Conservation (phyloP, 2,329 filamentous ascomycete species). For the Cryphonectria japonica region DNA sequence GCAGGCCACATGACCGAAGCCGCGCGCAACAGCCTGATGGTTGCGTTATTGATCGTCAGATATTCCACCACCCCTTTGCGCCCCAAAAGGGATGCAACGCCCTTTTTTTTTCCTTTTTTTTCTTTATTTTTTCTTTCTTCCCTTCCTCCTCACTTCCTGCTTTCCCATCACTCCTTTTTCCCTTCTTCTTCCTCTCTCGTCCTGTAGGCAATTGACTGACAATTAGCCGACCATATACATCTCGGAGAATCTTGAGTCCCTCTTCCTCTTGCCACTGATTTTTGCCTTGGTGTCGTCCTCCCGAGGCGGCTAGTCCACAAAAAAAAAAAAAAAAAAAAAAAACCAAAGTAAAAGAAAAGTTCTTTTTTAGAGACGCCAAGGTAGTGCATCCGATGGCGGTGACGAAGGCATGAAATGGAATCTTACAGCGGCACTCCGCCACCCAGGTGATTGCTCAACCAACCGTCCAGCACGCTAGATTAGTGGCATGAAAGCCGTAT, state of each 20-base stretch:
- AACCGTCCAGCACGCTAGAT: constrained; percentile 12
- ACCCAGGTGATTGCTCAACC: constrained; percentile 14
- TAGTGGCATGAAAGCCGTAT: neutral
- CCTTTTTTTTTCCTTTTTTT: neutral
- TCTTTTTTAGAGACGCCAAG: constrained; percentile 9
- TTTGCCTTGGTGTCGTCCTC: neutral
- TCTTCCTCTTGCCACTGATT: neutral
- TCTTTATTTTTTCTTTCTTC: neutral
- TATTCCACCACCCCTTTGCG: neutral
- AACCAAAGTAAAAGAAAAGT: too few relatives aligned
- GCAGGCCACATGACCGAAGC: constrained; percentile 1
- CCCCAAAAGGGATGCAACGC: neutral
- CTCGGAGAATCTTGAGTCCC: neutral
- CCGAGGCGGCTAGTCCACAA: constrained; percentile 4
- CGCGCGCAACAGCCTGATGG: neutral
- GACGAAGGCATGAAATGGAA: constrained; percentile 16
- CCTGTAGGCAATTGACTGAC: neutral
- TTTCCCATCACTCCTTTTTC: too few relatives aligned
- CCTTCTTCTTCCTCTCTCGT: neutral
- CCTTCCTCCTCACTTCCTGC: too few relatives aligned
- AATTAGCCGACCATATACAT: neutral
- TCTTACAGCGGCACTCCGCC: constrained; percentile 7
- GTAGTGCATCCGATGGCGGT: constrained; percentile 18
- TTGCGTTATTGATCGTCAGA: constrained; percentile 4
- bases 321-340: neutral